Percentiles rank a stretch among this genome's conserved stretches.
phyloP scores from a whole-genome alignment of 768 basidiomycete species.

The Trametes coccinea region DNA sequence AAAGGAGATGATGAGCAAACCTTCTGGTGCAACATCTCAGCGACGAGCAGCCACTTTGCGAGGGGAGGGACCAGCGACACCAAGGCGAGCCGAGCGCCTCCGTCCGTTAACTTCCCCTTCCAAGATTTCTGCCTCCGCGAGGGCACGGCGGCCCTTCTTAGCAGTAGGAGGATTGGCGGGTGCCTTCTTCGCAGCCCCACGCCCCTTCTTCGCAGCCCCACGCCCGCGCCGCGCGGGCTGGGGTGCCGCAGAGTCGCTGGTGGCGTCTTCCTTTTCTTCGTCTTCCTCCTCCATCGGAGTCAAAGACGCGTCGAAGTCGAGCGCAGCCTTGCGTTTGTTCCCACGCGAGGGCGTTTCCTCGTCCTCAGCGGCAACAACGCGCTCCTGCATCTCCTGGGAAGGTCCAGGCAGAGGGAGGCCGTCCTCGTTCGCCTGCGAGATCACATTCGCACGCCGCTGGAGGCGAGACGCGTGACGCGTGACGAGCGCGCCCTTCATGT shows the following conservation, averaged over 20 bases:
- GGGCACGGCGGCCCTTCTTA: background rate
- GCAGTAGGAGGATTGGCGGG: background rate
- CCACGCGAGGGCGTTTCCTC: constrained; percentile 27
- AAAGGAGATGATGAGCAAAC: background rate
- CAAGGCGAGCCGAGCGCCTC: constrained; percentile 13
- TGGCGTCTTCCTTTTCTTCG: constrained; percentile 19
- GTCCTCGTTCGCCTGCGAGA: constrained; percentile 38
- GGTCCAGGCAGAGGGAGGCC: constrained; percentile 46
- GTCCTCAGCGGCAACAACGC: constrained; percentile 33
- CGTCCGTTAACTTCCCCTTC: background rate
- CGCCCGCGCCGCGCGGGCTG: constrained; percentile 3
- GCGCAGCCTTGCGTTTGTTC: constrained; percentile 37
- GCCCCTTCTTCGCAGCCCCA: background rate
- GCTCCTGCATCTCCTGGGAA: constrained; percentile 56
- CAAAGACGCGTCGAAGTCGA: constrained; percentile 24
- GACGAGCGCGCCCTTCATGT: background rate
- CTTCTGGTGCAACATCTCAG: background rate
- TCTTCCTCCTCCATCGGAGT: constrained; percentile 25
- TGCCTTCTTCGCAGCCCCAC: constrained; percentile 1
- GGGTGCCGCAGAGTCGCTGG: background rate
- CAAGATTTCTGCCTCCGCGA: background rate
- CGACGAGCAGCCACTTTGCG: constrained; percentile 6
- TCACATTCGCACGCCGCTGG: constrained; percentile 23
- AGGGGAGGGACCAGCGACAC: constrained; percentile 4
- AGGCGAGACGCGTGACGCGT: constrained; percentile 18